phyloP scores from a whole-genome alignment of 192 early-diverging fungal species.

The Dissophora globulifera region DNA sequence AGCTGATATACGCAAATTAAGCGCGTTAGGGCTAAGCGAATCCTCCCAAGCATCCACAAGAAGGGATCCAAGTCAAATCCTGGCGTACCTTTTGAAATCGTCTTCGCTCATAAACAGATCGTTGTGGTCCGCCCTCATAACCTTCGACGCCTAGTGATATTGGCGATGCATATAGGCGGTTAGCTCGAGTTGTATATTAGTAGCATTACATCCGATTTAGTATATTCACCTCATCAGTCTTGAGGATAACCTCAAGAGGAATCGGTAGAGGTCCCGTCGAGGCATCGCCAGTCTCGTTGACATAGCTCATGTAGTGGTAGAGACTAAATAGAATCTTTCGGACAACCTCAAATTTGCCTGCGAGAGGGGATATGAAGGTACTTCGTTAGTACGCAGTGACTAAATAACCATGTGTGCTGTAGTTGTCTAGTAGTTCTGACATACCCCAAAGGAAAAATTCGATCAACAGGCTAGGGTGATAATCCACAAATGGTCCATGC shows the following conservation, averaged over 20 bases:
- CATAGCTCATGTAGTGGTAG: constrained; percentile 68
- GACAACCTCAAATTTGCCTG: constrained; percentile 74
- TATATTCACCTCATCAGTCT: constrained; percentile 64
- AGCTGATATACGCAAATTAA: constrained; percentile 1
- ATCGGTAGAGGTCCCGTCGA: constrained; percentile 67
- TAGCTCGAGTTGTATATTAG: no score
- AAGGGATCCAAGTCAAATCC: no score
- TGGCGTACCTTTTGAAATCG: constrained; percentile 53
- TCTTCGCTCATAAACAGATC: constrained; percentile 67
- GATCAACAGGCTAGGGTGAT: constrained; percentile 76
- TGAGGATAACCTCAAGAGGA: constrained; percentile 69
- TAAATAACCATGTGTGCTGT: no score
- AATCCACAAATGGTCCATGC: constrained; percentile 75
- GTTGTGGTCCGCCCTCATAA: constrained; percentile 55
- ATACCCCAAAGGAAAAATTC: constrained; percentile 80
- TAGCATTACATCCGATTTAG: no score
- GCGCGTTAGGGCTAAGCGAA: background rate
- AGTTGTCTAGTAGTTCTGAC: no score
- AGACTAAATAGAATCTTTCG: constrained; percentile 70
- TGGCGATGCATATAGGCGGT: no score
- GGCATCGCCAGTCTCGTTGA: constrained; percentile 60
- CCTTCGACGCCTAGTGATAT: constrained; percentile 48
- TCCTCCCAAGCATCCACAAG: no score
- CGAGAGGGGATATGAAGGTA: no score
- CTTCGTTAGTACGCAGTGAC: no score